Base-by-base conservation (phyloP, 306 rosid species). In the Alnus rubra region DNA sequence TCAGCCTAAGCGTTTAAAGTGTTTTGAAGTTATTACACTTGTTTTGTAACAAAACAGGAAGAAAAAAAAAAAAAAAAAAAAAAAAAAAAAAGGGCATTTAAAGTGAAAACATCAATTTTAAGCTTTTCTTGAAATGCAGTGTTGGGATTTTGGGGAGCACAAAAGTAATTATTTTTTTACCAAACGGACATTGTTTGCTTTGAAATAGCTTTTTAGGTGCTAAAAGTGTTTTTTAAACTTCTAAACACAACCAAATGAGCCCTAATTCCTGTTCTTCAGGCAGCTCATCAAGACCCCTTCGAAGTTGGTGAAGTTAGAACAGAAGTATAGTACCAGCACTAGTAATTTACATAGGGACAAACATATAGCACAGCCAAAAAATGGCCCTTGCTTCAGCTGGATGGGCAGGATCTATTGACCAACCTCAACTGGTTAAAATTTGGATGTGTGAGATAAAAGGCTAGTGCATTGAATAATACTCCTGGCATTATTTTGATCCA, bases 271-370 rank as follows among this genome's bases (percentile, higher is more conserved):
- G 15, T 18, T 67, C 31, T 39, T 18, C 28, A 39, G 71, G 71
- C 18, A 37, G 71, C 50, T 67, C 3, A 5, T 11, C 30, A 39
- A 11, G 53, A 28, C 53, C 58, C 76, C 67, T 53, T 50, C 59
- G 33, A 75, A 77, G 81, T 30, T 74, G 63, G 28, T 74, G 76
- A 64, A 18, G 9, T 16, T 67, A 9, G 71, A 48, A n/a, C 30
- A 39, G 49, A 65, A 39, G 50, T 3, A 67, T 9, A 7, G 15
- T 5, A 37, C 4, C 23, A n/a, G 10, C 48, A 37, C 7, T 18
- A 8, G 48, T 44, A 68, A 68, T 39, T 39, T 68, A 59, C 65
- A 28, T 59, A 18, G 45, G 23, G 42, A 3, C 49, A 67, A 67
- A 16, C 49, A 4, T 3, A 45, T 13, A 7, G 47, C 13, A 18